Base-by-base conservation (phyloP, 257 asterid species). In the Craterostigma plantagineum region DNA sequence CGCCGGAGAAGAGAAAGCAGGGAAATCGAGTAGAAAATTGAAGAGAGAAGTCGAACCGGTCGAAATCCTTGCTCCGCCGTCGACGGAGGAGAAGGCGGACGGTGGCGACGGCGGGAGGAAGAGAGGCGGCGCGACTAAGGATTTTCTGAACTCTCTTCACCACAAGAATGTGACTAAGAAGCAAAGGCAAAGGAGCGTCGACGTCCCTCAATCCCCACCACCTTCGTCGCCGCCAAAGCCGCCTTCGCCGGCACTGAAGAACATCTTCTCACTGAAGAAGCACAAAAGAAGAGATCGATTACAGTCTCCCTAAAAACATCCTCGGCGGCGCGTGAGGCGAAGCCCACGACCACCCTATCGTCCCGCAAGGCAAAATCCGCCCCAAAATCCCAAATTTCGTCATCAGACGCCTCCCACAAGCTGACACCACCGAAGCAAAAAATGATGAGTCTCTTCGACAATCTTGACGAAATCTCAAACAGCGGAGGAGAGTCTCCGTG, bases 61-160 rank as follows among this genome's bases (percentile, higher is more conserved):
- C 36, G 49, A 57, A 38, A 45, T 63, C 45, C 42, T 67, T 11
- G 41, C 70, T 9, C 64, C 60, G 17, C 58, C 76, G 0, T 70
- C 90, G 0, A 64, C 79, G 1, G 72, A 68, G 0, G 81, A 62
- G 33, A 52, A 37, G 72, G 63, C 59, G 23, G 66, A 51, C 42
- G 64, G 52, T 35, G 67, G 74, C 48, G 67, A 55, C 57, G 62
- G 56, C 7, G 80, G 63, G 14, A 49, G 69, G 54, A 76, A 73
- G 58, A 66, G 91, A 60, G 62, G 63, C 30, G 79, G 86, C 1
- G 69, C 90, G 3, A 77, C 93, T 0, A 87, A 82, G 38, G 86
- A 70, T 56, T 82, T 87, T 53, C 38, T 76, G 45, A 72, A 74
- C 33, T 82, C 98, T 14, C 67, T 87, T 8, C 72, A 76, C 63